phyloP scores from a whole-genome alignment of 75 land plant species.

The Selaginella moellendorffii region DNA sequence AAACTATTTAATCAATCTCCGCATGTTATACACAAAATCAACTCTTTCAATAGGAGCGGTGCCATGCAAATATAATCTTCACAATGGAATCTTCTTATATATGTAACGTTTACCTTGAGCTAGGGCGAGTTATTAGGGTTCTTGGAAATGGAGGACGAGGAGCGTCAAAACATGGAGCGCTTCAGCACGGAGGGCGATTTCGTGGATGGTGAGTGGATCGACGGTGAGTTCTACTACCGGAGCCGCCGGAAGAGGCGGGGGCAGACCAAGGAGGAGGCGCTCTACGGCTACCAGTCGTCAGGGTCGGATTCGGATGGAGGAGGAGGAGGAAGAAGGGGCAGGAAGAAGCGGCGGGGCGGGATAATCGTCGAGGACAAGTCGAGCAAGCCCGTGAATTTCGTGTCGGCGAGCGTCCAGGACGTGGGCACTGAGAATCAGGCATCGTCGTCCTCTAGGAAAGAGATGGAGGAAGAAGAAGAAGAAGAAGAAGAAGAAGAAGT shows the following conservation, averaged over 20 bases:
- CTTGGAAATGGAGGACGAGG: too few relatives aligned
- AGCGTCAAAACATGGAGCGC: constrained; percentile 74
- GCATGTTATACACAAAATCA: too few relatives aligned
- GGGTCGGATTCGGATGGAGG: constrained; percentile 35
- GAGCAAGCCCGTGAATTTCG: constrained; percentile 77
- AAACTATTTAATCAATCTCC: too few relatives aligned
- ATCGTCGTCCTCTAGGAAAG: constrained; percentile 25
- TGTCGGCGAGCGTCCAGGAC: constrained; percentile 46
- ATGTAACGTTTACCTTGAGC: too few relatives aligned
- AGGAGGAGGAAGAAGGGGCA: constrained; percentile 16
- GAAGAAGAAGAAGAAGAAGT: background rate
- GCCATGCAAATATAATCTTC: too few relatives aligned
- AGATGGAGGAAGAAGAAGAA: constrained; percentile 19
- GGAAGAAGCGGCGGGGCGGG: constrained; percentile 26
- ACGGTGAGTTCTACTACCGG: constrained; percentile 59
- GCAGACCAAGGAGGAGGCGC: constrained; percentile 79
- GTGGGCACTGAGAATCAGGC: constrained; percentile 58
- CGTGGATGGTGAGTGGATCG: constrained; percentile 70
- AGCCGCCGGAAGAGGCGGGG: constrained; percentile 45
- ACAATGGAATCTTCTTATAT: too few relatives aligned
- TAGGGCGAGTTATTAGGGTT: too few relatives aligned
- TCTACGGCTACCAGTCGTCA: constrained; percentile 54
- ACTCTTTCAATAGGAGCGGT: too few relatives aligned
- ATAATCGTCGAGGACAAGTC: constrained; percentile 35
- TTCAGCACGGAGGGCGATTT: constrained; percentile 76